phyloP scores from a whole-genome alignment of 2,329 filamentous ascomycete species.

The Aureobasidium sp. region DNA sequence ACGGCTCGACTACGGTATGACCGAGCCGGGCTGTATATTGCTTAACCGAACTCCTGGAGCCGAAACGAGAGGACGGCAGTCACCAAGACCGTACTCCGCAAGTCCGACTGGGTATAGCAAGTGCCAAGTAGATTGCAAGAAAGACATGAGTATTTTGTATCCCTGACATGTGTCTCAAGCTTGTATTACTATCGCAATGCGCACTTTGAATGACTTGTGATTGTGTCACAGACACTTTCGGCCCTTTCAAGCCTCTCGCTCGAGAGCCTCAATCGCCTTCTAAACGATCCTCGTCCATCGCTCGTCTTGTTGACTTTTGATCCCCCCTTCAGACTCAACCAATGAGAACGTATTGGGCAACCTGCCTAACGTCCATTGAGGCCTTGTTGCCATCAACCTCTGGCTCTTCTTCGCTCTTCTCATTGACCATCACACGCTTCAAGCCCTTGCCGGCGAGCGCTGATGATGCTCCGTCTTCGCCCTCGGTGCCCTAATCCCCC shows the following conservation, averaged over 20 bases:
- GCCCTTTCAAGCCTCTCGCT: background rate
- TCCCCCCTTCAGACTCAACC: background rate
- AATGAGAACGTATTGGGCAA: background rate
- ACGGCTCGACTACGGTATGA: background rate
- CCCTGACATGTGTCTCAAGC: background rate
- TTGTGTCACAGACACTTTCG: background rate
- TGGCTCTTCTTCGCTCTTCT: background rate
- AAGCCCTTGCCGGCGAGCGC: background rate
- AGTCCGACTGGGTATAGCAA: background rate
- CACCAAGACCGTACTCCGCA: background rate
- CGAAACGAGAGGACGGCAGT: background rate
- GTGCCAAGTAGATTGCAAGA: background rate
- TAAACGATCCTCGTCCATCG: background rate
- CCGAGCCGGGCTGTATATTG: slow-evolving; percentile 2
- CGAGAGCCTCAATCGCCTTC: background rate
- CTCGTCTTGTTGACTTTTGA: background rate
- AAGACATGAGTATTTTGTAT: background rate
- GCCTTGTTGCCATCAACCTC: background rate
- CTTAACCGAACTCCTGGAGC: slow-evolving; percentile 4
- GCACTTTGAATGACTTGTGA: background rate
- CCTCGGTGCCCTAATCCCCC: no score
- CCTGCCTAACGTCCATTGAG: background rate
- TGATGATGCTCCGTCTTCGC: background rate
- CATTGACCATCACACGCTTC: background rate
- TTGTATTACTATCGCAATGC: background rate